Evolutionary conservation across 805 yeast genomes (phyloP).

Genomic region (Metschnikowia cerradonensis): DNA sequence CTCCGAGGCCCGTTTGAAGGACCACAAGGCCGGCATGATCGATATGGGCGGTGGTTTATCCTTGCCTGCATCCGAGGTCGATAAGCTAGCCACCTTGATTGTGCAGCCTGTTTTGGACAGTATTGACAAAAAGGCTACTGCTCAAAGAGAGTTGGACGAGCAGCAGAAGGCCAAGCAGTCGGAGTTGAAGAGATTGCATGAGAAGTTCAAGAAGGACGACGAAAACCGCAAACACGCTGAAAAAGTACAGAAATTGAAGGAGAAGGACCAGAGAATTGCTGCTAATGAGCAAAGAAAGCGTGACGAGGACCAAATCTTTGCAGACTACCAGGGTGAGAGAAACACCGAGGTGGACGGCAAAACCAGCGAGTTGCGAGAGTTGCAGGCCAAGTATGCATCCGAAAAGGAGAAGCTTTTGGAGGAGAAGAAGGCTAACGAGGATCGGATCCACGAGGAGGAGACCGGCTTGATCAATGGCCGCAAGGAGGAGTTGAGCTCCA

Average conservation of each 20-base stretch:
- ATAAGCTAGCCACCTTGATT: conserved; percentile 70
- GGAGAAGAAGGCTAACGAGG: conserved; percentile 46
- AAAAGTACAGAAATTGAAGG: conserved; percentile 33
- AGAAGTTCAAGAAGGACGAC: conserved; percentile 21
- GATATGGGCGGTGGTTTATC: conserved; percentile 86
- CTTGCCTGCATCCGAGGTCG: conserved; percentile 71
- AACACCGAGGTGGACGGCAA: conserved; percentile 28
- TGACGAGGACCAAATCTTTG: conserved; percentile 27
- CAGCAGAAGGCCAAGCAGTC: conserved; percentile 34
- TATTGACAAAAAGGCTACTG: conserved; percentile 62
- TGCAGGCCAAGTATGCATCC: conserved; percentile 36
- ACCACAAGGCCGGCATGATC: conserved; percentile 51
- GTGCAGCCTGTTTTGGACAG: conserved; percentile 82
- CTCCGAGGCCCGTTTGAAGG: conserved; percentile 49
- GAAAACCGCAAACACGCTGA: conserved; percentile 29
- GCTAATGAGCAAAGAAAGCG: conserved; percentile 31
- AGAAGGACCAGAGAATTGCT: conserved; percentile 30
- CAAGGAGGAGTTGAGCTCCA: conserved; percentile 41
- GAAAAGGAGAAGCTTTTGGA: conserved; percentile 41
- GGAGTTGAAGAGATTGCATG: conserved; percentile 32
- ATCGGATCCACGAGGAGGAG: conserved; percentile 42
- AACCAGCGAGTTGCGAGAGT: conserved; percentile 27
- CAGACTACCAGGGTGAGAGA: conserved; percentile 27
- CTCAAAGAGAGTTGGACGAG: conserved; percentile 53
- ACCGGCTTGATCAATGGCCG: conserved; percentile 42